Conservation (phyloP, 2,329 filamentous ascomycete genomes). For the Knufia petricola region DNA sequence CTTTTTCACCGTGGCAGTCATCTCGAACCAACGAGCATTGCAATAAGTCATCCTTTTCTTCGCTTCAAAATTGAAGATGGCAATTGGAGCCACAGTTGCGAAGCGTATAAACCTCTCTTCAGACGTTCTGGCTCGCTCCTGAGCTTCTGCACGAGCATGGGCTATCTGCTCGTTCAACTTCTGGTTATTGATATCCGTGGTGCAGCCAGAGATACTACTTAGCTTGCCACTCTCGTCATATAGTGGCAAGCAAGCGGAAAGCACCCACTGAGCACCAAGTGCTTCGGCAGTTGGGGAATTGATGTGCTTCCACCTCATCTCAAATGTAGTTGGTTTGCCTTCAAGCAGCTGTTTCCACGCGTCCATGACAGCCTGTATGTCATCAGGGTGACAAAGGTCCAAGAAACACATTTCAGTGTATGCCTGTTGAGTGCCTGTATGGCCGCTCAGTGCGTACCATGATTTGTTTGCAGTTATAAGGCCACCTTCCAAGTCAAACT, state of each 20-base stretch:
- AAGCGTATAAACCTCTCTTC: background rate
- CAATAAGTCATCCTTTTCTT: slow-evolving; percentile 2
- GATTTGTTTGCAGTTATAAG: slow-evolving; percentile 1
- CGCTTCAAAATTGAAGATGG: background rate
- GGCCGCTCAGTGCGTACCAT: slow-evolving; percentile 2
- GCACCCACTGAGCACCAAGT: slow-evolving; percentile 2
- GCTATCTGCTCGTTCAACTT: slow-evolving; percentile 2
- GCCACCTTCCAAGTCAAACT: background rate
- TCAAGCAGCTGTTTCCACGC: background rate
- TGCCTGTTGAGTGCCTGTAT: background rate
- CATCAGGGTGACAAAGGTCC: slow-evolving; percentile 2
- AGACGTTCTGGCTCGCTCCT: background rate
- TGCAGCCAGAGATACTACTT: background rate
- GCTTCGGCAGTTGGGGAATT: background rate
- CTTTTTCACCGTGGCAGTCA: background rate
- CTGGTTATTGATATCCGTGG: slow-evolving; percentile 3
- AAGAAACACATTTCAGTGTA: slow-evolving; percentile 1
- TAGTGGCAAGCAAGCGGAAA: background rate
- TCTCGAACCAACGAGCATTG: slow-evolving; percentile 4
- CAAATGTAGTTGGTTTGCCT: background rate
- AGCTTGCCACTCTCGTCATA: background rate
- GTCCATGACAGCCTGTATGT: background rate
- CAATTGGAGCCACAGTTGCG: background rate
- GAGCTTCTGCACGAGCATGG: background rate
- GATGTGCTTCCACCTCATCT: slow-evolving; percentile 1